Conservation (phyloP, 2,329 filamentous ascomycete genomes). For the Epichloe uncinata region DNA sequence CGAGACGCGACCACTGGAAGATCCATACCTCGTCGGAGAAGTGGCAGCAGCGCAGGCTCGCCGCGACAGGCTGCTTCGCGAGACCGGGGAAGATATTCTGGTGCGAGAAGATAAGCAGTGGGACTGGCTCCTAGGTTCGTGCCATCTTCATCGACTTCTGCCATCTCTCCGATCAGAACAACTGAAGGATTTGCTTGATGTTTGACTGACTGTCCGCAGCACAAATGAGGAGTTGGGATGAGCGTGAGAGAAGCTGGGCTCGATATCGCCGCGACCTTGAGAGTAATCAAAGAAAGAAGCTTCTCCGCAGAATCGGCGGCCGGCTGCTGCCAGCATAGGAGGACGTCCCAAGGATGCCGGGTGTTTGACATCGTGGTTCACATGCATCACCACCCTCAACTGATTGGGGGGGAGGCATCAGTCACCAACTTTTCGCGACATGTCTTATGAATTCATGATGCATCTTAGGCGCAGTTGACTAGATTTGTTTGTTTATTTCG, state of each 20-base stretch:
- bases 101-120: constrained; percentile 44
- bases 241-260: constrained; percentile 36
- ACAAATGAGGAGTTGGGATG: constrained; percentile 37
- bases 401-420: neutral
- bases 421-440: neutral
- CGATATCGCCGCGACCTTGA: constrained; percentile 27
- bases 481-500: neutral
- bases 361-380: constrained; percentile 1
- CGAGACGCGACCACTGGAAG: constrained; percentile 41
- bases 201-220: constrained; percentile 19
- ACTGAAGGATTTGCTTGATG: neutral
- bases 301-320: constrained; percentile 27
- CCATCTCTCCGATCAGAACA: neutral
- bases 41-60: constrained; percentile 45
- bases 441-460: constrained; percentile 3
- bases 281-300: constrained; percentile 21
- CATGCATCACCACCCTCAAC: neutral
- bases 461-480: constrained; percentile 7
- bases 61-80: constrained; percentile 41
- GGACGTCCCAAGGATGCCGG: neutral
- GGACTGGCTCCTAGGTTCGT: constrained; percentile 47
- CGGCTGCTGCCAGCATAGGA: constrained; percentile 11
- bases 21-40: constrained; percentile 55
- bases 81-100: constrained; percentile 41
- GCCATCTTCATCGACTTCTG: neutral